Base-by-base conservation (phyloP, 2,329 filamentous ascomycete species). In the Colletotrichum cereale region DNA sequence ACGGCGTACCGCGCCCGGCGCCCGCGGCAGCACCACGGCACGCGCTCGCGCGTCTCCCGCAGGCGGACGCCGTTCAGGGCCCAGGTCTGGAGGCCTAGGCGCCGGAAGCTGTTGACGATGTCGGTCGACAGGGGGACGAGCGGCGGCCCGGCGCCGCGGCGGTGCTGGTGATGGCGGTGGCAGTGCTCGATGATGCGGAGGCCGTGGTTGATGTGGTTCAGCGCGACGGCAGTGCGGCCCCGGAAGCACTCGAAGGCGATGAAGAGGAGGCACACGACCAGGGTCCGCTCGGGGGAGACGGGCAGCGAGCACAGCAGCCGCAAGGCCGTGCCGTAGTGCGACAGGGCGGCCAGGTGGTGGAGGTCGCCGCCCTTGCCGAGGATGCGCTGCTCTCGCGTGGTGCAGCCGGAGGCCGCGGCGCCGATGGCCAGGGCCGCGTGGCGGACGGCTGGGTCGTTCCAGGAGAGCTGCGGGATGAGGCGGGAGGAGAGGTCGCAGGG, bases 381-480 rank as follows among this genome's bases (percentile, higher is more conserved):
- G 12, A 66, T 24, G 24, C 67, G 52, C 26, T 57, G 68, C 31
- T 71, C 56, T 10, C 65, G 64, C 3, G 64, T 67, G 7, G n/a
- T 55, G 5, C 55, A 24, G 8, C 52, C 38, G 4, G 68, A 34
- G 16, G 57, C 68, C 1, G 64, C 64, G 3, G 82, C 82, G 0
- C 82, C 82, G 8, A 84, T 77, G 2, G 82, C 82, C 77, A 84
- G 81, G 63, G 82, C 82, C 2, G 78, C 82, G 55, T 80, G 80
- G 18, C 80, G 77, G 5, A 84, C 73, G 0, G 79, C 79, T 0
- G 61, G 29, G 26, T 73, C 71, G 4, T 42, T 47, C 61, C 72
- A 68, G 1, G 62, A 67, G 16, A 73, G 47, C 21, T 66, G 73
- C 3, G 67, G 71, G 10, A 73, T 82, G 7, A 68, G 38, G 12